A percentile compares a stretch with the other conserved stretches of the same genome.
Evolutionary conservation across 2,329 filamentous ascomycete genomes (phyloP).

Genomic region (Sclerotinia nivalis): DNA sequence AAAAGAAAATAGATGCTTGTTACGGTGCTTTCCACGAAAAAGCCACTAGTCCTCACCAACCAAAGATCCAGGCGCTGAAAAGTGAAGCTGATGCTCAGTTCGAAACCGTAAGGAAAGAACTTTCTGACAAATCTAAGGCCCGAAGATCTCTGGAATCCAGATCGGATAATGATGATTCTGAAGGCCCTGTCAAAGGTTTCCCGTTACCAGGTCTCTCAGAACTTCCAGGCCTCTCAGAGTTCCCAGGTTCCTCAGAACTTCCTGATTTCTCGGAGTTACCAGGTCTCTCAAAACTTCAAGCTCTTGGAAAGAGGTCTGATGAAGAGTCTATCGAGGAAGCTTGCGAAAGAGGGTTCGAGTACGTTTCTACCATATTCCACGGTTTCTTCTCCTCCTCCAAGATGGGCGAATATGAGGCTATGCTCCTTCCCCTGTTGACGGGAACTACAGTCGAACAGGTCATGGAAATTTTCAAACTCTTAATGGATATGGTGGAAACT

Average conservation of each 20-base stretch:
- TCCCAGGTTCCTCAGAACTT: background rate
- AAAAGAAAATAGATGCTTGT: background rate
- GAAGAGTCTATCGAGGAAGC: background rate
- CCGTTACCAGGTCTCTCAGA: background rate
- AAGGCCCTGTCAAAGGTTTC: background rate
- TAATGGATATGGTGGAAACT: background rate
- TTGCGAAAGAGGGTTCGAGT: background rate
- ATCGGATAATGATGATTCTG: background rate
- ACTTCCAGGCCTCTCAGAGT: background rate
- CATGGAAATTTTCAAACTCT: background rate
- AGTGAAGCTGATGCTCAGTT: background rate
- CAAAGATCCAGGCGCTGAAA: background rate
- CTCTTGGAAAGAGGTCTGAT: background rate
- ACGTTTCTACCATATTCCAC: background rate
- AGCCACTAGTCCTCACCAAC: background rate
- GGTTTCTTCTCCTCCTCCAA: background rate
- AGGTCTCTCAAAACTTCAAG: too few species aligned
- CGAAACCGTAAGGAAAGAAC: background rate
- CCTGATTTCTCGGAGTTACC: background rate
- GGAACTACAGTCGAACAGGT: too few species aligned
- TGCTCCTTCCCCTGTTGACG: background rate
- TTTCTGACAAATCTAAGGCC: background rate
- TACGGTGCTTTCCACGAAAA: background rate
- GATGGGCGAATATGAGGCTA: background rate
- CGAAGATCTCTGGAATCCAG: background rate